These are phyloP conservation scores for Monilinia fructigena DNA, from an alignment of 2,329 filamentous ascomycete genomes.

Conservation along the genomic window DNA sequence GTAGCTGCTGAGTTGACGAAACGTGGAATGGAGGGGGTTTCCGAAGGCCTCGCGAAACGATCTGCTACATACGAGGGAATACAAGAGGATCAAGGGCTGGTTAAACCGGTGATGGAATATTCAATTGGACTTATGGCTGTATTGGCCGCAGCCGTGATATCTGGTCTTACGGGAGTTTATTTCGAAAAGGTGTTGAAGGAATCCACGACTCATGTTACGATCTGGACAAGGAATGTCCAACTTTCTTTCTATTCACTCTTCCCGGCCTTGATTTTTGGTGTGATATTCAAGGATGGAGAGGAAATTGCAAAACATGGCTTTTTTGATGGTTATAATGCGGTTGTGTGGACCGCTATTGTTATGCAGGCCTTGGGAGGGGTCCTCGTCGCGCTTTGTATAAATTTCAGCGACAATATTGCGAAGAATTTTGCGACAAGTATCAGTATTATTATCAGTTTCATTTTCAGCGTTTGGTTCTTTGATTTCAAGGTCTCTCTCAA, in stretches of 20 bases:
- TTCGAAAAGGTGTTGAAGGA: conserved; percentile 93
- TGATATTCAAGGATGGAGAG: conserved; percentile 82
- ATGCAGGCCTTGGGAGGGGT: conserved; percentile 84
- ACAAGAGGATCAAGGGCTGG: conserved; percentile 57
- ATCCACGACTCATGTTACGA: conserved; percentile 68
- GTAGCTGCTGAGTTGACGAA: conserved; percentile 53
- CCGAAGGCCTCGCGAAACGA: conserved; percentile 55
- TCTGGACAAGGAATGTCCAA: conserved; percentile 96
- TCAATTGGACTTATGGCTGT: conserved; percentile 78
- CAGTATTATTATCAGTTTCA: conserved; percentile 82
- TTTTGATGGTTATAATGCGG: conserved; percentile 90
- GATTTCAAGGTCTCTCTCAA: conserved; percentile 70
- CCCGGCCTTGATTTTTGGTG: conserved; percentile 80
- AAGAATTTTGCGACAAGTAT: conserved; percentile 94
- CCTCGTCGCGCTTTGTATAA: conserved; percentile 77
- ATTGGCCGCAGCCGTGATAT: conserved; percentile 73
- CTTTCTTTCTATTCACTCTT: conserved; percentile 92
- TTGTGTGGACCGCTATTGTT: conserved; percentile 82
- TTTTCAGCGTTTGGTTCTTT: conserved; percentile 85
- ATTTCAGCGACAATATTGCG: conserved; percentile 83
- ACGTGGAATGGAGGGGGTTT: conserved; percentile 49
- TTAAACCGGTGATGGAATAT: conserved; percentile 64
- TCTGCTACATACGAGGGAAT: conserved; percentile 93
- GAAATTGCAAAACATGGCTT: conserved; percentile 83
- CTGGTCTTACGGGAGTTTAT: conserved; percentile 80